Conservation (phyloP, 2,329 filamentous ascomycete genomes). For the Lecanicillium sp. region DNA sequence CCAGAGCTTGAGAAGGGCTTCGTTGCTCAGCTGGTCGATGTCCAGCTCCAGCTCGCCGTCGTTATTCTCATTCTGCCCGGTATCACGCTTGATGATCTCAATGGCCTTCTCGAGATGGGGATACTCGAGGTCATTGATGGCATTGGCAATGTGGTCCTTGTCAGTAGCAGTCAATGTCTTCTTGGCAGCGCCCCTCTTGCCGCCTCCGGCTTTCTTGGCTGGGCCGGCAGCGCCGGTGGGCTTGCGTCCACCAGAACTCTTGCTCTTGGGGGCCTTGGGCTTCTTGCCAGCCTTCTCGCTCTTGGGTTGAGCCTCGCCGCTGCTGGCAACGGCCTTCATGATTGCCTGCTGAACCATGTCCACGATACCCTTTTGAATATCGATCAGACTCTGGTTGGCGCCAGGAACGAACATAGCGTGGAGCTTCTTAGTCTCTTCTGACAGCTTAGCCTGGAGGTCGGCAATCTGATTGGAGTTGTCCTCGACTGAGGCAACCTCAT, state of each 20-base stretch:
- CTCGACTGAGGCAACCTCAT: conserved; percentile 32
- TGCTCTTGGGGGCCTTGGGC: conserved; percentile 52
- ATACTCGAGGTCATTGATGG: conserved; percentile 74
- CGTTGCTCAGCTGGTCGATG: conserved; percentile 50
- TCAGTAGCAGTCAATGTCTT: conserved; percentile 65
- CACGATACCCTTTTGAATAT: conserved; percentile 56
- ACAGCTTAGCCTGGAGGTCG: conserved; percentile 44
- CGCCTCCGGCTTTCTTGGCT: conserved; percentile 33
- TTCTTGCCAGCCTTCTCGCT: conserved; percentile 55
- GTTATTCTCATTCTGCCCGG: conserved; percentile 60
- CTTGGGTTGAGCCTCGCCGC: conserved; percentile 43
- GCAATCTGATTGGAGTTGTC: conserved; percentile 40
- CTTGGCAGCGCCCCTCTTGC: conserved; percentile 40
- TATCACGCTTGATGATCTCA: conserved; percentile 85
- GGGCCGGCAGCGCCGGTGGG: conserved; percentile 27
- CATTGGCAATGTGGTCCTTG: conserved; percentile 85
- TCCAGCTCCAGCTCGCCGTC: conserved; percentile 55
- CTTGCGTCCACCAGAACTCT: conserved; percentile 38
- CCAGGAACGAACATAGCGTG: conserved; percentile 46
- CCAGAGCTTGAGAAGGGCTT: conserved; percentile 49
- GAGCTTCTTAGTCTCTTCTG: conserved; percentile 54
- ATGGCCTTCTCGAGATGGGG: conserved; percentile 75
- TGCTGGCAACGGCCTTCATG: conserved; percentile 62
- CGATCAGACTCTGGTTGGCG: conserved; percentile 46
- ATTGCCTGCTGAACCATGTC: conserved; percentile 64